A percentile compares a stretch with the other conserved stretches of the same genome.
Evolutionary conservation across 2,329 filamentous ascomycete genomes (phyloP).

Genomic region (Cordyceps cateniannulata): DNA sequence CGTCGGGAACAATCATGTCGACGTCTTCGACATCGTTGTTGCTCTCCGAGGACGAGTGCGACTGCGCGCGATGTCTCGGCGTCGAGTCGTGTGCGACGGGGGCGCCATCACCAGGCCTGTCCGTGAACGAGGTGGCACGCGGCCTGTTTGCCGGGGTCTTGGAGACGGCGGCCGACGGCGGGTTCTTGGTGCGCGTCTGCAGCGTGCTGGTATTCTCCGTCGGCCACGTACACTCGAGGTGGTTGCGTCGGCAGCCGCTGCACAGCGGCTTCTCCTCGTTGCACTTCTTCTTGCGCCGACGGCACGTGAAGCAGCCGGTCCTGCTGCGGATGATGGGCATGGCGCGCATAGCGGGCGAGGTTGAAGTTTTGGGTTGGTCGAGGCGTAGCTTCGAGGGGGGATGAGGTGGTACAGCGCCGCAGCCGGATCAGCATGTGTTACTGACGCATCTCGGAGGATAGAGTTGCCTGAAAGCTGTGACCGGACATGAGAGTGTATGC

Average conservation of each 20-base stretch:
- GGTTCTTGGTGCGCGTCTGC: constrained; percentile 5
- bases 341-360: constrained; percentile 6
- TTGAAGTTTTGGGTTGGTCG: neutral
- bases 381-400: neutral
- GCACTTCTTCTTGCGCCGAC: constrained; percentile 48
- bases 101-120: neutral
- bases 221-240: constrained; percentile 47
- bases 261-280: constrained; percentile 47
- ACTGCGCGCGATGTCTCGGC: neutral
- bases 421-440: neutral
- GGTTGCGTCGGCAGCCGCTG: constrained; percentile 46
- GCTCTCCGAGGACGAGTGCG: constrained; percentile 8
- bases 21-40: neutral
- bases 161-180: neutral
- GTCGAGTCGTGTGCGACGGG: neutral
- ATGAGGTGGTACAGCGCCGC: neutral
- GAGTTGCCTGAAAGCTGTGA: neutral
- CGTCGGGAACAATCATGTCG: neutral
- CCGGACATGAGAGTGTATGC: too few relatives aligned
- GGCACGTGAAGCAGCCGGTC: constrained; percentile 42
- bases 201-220: constrained; percentile 15
- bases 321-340: constrained; percentile 29
- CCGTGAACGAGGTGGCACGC: neutral
- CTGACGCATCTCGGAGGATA: neutral
- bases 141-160: neutral